Evolutionary conservation across 192 early-diverging fungal species (phyloP).

Genomic region (Phlyctochytrium arcticum): DNA sequence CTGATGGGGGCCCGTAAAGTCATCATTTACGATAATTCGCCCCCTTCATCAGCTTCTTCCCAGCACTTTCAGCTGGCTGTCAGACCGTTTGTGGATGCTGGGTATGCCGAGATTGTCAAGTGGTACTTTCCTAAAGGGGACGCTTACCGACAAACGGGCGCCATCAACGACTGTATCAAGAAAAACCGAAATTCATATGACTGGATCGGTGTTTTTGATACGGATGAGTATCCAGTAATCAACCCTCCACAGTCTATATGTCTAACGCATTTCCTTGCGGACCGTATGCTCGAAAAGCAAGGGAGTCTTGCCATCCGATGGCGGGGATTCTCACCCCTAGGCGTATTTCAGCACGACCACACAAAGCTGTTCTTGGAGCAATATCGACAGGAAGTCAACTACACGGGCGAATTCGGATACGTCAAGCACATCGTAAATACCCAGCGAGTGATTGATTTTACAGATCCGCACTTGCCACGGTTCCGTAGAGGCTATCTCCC

Average conservation of each 20-base stretch:
- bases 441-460: neutral
- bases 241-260: neutral
- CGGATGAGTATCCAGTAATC: slow-evolving; percentile 4
- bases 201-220: neutral
- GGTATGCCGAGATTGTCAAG: neutral
- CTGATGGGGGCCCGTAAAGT: neutral
- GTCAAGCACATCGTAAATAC: neutral
- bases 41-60: neutral
- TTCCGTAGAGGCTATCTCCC: neutral
- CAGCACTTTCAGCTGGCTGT: neutral
- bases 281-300: too few species aligned
- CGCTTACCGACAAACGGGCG: neutral
- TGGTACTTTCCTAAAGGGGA: neutral
- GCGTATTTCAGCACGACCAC: neutral
- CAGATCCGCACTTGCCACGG: neutral
- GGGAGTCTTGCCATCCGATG: neutral
- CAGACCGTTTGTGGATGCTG: neutral
- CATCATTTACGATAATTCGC: neutral
- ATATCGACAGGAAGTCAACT: neutral
- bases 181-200: neutral
- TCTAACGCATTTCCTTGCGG: neutral
- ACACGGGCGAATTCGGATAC: neutral
- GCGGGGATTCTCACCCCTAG: neutral
- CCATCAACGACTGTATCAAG: neutral
- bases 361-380: neutral